Base-by-base conservation (phyloP, 257 asterid genomes). In the Voacanga thouarsii region DNA sequence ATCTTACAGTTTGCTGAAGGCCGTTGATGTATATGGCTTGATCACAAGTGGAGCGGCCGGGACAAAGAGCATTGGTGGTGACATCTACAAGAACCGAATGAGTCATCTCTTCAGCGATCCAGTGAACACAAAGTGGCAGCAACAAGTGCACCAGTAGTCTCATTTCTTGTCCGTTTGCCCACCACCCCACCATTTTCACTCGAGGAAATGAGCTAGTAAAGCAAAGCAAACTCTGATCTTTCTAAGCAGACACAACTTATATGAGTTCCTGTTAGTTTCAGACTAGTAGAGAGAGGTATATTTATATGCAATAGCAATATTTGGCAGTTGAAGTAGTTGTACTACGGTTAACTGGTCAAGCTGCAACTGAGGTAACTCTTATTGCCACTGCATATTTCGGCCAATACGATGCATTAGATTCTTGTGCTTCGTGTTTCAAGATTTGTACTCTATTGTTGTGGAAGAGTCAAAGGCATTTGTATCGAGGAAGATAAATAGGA, bases 81-180 rank as follows among this genome's bases (percentile, higher is more conserved):
- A 94, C 89, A 85, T 94, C 98, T 60, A 94, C 97, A 59, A 94
- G 87, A 69, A 92, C 96, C 18, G 98, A 89, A 71, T 82, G 89
- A 56, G 98, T 89, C 97, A 92, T 92, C 84, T 91, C 98, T 82
- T 91, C 96, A 69, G 97, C 98, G 43, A 92, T 77, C 97, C 97
- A 94, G 67, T 94, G 97, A 77, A 89, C 81, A 80, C 93, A 91
- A 33, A 94, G 80, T 55, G 98, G 93, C 50, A 92, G 68, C 82
- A 94, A 66, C 39, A 94, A 80, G 81, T 94, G 89, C 79, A 91
- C 78, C 81, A 94, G 70, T 56, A 90, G 86, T 78, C 85, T 87
- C 47, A 92, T 80, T 83, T 84, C 92, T 79, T 80, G 88, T 85
- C 82, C 80, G 30, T 81, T 82, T 49, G 74, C 87, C 84, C 83